Evolutionary conservation across 768 basidiomycete species (phyloP), one percentile per base, ranked within the genome.

Genomic region (Termitomyces heimii): DNA sequence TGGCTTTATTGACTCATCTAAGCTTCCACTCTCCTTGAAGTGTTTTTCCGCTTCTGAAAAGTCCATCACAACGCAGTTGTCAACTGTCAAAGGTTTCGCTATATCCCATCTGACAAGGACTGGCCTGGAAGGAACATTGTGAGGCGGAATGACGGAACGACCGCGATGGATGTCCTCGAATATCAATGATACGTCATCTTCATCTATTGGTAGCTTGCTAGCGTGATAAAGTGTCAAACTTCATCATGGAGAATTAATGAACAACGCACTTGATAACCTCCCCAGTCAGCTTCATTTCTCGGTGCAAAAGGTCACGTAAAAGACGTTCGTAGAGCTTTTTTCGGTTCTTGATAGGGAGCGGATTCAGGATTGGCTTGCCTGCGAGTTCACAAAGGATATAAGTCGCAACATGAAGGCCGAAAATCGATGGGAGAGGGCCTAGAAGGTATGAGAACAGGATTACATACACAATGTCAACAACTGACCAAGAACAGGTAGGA

Each of bases 61-160:
- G 56, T 93, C 91, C 72, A 98, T 85, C 3, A 94, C 86, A 12
- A 95, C 91, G 56, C 88, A 83, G 68, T 98, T 98, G 39, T 89
- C 86, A n/a, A 82, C 73, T 26, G 78, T 75, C 22, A 98, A 67
- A 3, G 87, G 85, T 37, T 70, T 70, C 3, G 68, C 67, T 18
- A 81, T 79, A 63, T 93, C 86, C 97, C 96, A 99, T 45, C 93
- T 78, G 24, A 90, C 79, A 2, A 95, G 75, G 2, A 83, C 80
- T 0, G 96, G 91, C 46, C 85, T 80, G 8, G 81, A 70, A 20
- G 90, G 85, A 10, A 94, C 81, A 16, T 80, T 76, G 55, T 89
- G 81, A 0, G 95, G 95, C 5, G 93, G 92, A 22, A 92, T 71
- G 16, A 84, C 75, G 4, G 89, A 88, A 29, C 93, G 83, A 4